Conservation (phyloP, 2,329 filamentous ascomycete species). For the Fusarium compactum region DNA sequence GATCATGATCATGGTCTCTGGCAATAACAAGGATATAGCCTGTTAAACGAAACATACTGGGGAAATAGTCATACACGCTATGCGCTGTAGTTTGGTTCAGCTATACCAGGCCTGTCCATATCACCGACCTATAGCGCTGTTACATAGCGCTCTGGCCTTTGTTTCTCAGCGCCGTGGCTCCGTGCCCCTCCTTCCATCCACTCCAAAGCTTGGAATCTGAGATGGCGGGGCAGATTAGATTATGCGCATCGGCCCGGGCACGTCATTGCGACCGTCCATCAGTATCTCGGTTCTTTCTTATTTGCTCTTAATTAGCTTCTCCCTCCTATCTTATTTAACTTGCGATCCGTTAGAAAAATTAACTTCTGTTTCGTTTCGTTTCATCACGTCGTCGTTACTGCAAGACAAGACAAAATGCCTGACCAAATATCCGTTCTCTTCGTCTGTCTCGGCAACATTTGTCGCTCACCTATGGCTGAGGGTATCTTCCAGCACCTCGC, state of each 20-base stretch:
- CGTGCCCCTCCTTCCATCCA: conserved; percentile 33
- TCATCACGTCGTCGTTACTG: background rate
- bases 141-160: background rate
- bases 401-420: conserved; percentile 48
- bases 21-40: conserved; percentile 4
- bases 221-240: conserved; percentile 46
- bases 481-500: conserved; percentile 85
- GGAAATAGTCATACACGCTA: conserved; percentile 1
- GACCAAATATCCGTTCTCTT: conserved; percentile 81
- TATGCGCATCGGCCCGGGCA: conserved; percentile 44
- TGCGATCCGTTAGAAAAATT: background rate
- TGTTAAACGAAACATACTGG: background rate
- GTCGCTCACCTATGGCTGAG: conserved; percentile 93
- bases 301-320: conserved; percentile 3
- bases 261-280: conserved; percentile 43
- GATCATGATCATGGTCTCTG: background rate
- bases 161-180: background rate
- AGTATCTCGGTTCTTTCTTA: conserved; percentile 34
- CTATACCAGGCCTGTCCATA: conserved; percentile 28
- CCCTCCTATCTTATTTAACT: conserved; percentile 11
- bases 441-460: conserved; percentile 98
- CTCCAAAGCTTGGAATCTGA: conserved; percentile 37
- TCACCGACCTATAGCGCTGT: conserved; percentile 3
- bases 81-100: conserved; percentile 2
- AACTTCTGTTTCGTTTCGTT: background rate